Base-by-base conservation (phyloP, 805 yeast genomes). In the Kuraishia floccosa region DNA sequence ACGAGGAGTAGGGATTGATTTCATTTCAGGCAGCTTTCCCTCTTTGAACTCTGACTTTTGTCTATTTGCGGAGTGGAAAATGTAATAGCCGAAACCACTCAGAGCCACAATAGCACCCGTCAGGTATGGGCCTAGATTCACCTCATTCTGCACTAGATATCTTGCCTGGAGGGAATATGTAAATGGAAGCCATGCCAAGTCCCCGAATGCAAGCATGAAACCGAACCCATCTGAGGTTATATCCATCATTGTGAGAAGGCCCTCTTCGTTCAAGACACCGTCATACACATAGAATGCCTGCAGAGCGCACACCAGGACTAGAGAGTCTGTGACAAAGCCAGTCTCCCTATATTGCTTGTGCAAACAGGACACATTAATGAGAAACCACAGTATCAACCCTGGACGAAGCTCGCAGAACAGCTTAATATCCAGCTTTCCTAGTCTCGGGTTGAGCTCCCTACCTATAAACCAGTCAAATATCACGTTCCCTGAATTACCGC, bases 381-480 rank as follows among this genome's bases (percentile, higher is more conserved):
- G 50, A 11, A 77, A 56, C 95, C 96, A 89, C 26, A 91, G 58
- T 32, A 89, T 58, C 69, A 91, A 64, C 4, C 98, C 98, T 1
- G 98, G 98, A 46, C 95, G 74, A 52, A 91, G 68, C 54, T 91
- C 98, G 54, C 95, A 83, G 46, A 82, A 91, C 42, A 86, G 55
- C 57, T 91, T 91, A 52, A 91, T 74, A 50, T 91, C 98, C 65
- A 87, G 73, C 0, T 68, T 46, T 1, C 93, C 91, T 35, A 83
- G 60, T 43, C 97, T 67, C 17, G 97, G 98, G 51, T 91, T 91
- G 47, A 91, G 63, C 56, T 89, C 97, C 37, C 98, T 74, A 19
- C 98, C 98, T 49, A 91, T 86, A 49, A 86, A 91, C 96, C 96
- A 87, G 48, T 91, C 96, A 49, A 82, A 89, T 7, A 89, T 42